These are phyloP conservation scores for Pelargonium exstipulatum DNA, from an alignment of 441 rosid species.

Conservation along the genomic window DNA sequence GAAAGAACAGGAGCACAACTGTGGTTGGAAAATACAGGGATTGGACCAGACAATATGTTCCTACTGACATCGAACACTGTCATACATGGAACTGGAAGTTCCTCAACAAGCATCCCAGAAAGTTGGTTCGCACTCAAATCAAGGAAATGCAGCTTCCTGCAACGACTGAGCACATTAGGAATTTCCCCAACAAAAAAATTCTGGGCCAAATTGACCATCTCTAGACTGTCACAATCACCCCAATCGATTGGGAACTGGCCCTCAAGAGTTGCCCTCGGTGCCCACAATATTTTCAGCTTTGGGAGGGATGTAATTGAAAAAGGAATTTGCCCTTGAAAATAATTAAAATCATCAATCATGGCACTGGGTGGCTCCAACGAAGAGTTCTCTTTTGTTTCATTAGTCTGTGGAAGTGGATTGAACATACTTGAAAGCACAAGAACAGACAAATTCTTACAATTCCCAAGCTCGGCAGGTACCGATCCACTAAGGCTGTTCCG, in stretches of 20 bases:
- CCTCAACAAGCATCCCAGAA: constrained; percentile 18
- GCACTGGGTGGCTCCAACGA: constrained; percentile 19
- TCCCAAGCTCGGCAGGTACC: constrained; percentile 47
- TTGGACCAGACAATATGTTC: constrained; percentile 22
- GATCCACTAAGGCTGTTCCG: constrained; percentile 48
- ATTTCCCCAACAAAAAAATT: constrained; percentile 22
- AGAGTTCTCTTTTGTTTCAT: constrained; percentile 23
- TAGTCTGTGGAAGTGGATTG: constrained; percentile 25
- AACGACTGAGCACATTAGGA: constrained; percentile 13
- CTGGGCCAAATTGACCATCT: constrained; percentile 23
- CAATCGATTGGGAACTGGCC: constrained; percentile 19
- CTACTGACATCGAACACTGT: constrained; percentile 23
- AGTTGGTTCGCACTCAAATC: constrained; percentile 27
- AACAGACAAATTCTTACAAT: constrained; percentile 43
- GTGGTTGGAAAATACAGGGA: constrained; percentile 16
- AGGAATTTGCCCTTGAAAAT: constrained; percentile 46
- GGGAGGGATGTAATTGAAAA: constrained; percentile 38
- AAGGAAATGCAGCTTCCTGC: constrained; percentile 22
- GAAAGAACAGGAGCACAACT: constrained; percentile 6
- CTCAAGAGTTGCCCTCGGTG: constrained; percentile 21
- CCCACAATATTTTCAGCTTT: constrained; percentile 26
- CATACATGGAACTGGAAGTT: constrained; percentile 27
- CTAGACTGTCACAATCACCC: constrained; percentile 19
- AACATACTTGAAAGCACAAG: constrained; percentile 49
- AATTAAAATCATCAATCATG: constrained; percentile 42